Conservation (phyloP, 495 filamentous ascomycete genomes). For the Aspergillus avenaceus region DNA sequence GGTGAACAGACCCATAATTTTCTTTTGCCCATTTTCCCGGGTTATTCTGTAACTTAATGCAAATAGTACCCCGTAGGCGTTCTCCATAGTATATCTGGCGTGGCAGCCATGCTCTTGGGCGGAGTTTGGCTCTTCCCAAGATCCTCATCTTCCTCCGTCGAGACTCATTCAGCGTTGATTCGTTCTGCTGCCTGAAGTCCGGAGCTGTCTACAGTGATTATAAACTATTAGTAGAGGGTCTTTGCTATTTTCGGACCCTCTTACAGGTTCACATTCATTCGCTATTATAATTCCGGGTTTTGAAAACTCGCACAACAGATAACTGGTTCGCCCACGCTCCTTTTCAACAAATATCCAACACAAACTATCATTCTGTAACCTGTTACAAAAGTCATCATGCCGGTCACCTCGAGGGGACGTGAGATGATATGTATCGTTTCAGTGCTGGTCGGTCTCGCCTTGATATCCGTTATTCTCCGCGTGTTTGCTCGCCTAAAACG, state of each 20-base stretch:
- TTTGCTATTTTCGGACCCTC: neutral
- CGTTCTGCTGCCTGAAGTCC: neutral
- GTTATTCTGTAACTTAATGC: neutral
- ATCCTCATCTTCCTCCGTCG: conserved; percentile 5
- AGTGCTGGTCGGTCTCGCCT: conserved; percentile 33
- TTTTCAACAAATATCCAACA: no score
- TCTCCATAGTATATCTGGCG: conserved; percentile 4
- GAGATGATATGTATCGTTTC: conserved; percentile 36
- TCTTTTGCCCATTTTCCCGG: neutral
- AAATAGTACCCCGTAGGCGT: neutral
- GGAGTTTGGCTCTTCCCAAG: conserved; percentile 6
- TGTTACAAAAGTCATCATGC: conserved; percentile 19
- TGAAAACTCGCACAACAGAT: neutral
- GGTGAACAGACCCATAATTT: neutral
- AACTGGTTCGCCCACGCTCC: neutral
- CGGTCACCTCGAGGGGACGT: conserved; percentile 22
- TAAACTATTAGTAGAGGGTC: neutral
- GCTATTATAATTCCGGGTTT: neutral
- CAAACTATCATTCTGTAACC: no score
- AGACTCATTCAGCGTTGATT: neutral
- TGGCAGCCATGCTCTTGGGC: neutral
- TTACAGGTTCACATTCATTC: neutral
- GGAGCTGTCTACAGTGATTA: neutral
- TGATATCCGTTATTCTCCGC: conserved; percentile 33
- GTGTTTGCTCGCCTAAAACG: conserved; percentile 34